Conservation (phyloP, 2,329 filamentous ascomycete species). For the Thermoascus crustaceus region DNA sequence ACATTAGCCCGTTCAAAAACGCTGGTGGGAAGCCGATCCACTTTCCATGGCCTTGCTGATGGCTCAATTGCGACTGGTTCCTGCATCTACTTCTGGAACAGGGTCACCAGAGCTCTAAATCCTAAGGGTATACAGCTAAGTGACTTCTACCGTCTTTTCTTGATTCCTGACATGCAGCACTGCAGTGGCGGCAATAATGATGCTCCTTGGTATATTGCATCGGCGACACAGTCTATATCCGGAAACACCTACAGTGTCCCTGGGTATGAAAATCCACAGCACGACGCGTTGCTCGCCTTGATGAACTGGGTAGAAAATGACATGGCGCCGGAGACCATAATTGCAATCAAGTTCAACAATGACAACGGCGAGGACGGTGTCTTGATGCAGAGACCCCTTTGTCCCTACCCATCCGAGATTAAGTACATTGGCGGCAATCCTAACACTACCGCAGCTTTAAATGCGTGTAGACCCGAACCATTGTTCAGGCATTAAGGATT, state of each 20-base stretch:
- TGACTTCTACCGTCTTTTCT: constrained; percentile 36
- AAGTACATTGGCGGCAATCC: too few relatives aligned
- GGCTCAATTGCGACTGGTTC: not conserved
- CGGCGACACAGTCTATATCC: constrained; percentile 23
- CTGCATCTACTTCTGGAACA: not conserved
- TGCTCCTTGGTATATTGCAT: constrained; percentile 41
- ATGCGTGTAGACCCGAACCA: too few relatives aligned
- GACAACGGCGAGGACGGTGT: not conserved
- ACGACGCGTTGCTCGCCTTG: constrained; percentile 28
- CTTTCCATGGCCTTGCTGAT: constrained; percentile 55
- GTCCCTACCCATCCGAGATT: not conserved
- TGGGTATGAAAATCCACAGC: constrained; percentile 22
- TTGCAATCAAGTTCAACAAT: constrained; percentile 22
- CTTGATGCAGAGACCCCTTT: not conserved
- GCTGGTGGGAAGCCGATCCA: constrained; percentile 72
- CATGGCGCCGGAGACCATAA: constrained; percentile 25
- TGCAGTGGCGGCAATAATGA: constrained; percentile 30
- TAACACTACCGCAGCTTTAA: too few relatives aligned
- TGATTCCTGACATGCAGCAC: constrained; percentile 39
- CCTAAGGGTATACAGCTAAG: not conserved
- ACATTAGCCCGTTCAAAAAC: not conserved
- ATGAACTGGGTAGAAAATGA: constrained; percentile 33
- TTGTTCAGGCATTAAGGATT: too few relatives aligned
- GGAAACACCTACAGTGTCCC: constrained; percentile 17
- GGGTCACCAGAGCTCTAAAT: not conserved